Evolutionary conservation across 352 stramenopile species (phyloP), one percentile per base, ranked within the genome.

Genomic region (Saprolegnia diclina): DNA sequence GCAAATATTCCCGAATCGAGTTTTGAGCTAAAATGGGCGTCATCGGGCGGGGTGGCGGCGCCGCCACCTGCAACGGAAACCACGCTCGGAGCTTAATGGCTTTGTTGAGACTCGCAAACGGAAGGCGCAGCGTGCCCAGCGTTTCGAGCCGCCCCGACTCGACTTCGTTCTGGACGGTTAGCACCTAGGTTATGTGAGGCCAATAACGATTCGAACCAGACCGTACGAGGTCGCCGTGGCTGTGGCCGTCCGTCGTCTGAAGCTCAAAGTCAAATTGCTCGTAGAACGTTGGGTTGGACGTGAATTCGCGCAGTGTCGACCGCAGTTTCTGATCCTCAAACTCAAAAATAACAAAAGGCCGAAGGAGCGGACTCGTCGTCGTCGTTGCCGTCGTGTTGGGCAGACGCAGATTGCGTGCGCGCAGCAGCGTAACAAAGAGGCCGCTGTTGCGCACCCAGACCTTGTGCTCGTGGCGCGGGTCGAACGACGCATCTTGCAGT

Each of bases 221-320:
- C 24, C 16, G 18, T 22, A 69, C 63, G 7, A 69, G 29, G 35
- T 69, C 63, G n/a, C 63, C 63, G 29, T 59, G 62, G 29, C 19
- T 4, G 10, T 69, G 63, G 21, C 13, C 38, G 21, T 61, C 45
- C 11, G 19, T n/a, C 10, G 14, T 24, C 24, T 46, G 13, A 13
- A 69, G 35, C 13, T 69, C 63, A 59, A 69, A 69, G 45, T 69
- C 63, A 46, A 69, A 69, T 22, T 69, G 63, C 16, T 69, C 42
- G 37, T 63, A 53, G 24, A 63, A 69, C 29, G 38, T 18, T 4
- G 63, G 63, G 14, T 69, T 35, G 19, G 42, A 13, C 11, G 14
- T 61, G 18, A 26, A 59, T 13, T 69, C 63, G 26, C 54, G 53
- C 9, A 21, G 11, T 16, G 63, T 52, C 16, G 42, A 54, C 11